Conservation (phyloP, 1,284 basidiomycete genomes). For the Ustilago tritici region DNA sequence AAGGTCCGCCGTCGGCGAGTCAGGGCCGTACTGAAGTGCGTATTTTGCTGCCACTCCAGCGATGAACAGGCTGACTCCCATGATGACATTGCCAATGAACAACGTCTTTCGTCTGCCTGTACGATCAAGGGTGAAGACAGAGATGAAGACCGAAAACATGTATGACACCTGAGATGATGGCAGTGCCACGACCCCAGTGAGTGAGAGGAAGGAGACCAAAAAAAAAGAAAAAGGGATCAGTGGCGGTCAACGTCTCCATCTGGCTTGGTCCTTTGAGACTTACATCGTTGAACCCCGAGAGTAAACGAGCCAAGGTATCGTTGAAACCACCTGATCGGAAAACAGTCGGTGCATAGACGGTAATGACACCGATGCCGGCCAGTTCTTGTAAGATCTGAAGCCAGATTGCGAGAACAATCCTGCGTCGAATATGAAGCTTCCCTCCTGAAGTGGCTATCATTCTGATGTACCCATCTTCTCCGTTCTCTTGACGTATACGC, state of each 20-base stretch:
- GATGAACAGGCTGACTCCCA: conserved; percentile 26
- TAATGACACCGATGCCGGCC: conserved; percentile 34
- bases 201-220: neutral
- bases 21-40: conserved; percentile 27
- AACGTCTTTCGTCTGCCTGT: conserved; percentile 25
- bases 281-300: conserved; percentile 38
- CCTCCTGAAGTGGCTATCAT: conserved; percentile 24
- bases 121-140: conserved; percentile 28
- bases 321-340: conserved; percentile 36
- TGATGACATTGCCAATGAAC: conserved; percentile 31
- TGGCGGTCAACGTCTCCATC: neutral
- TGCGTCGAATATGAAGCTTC: conserved; percentile 28
- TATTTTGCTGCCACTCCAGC: conserved; percentile 40
- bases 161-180: conserved; percentile 18
- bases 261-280: neutral
- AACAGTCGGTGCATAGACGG: conserved; percentile 35
- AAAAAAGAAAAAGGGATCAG: neutral
- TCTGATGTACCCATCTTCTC: conserved; percentile 22
- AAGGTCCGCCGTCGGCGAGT: conserved; percentile 14
- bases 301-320: conserved; percentile 24
- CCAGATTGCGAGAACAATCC: conserved; percentile 31
- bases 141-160: conserved; percentile 35
- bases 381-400: conserved; percentile 36
- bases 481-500: conserved; percentile 24
- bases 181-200: no score